Evolutionary conservation across 495 filamentous ascomycete species (phyloP).

Genomic region (Podospora fimiseda): DNA sequence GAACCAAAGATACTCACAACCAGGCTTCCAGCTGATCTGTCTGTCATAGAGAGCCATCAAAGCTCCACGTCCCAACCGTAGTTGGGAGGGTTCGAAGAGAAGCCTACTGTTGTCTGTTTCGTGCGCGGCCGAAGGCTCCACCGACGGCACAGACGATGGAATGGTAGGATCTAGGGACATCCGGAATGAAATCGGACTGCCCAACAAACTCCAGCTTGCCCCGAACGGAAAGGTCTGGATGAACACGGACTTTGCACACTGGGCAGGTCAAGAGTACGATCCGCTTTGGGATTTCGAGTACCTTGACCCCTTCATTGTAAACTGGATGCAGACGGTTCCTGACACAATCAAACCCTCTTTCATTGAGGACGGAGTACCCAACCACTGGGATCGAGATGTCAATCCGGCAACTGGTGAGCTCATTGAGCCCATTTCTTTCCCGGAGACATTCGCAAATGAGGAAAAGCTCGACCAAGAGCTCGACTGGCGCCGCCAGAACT

Average conservation of each 20-base stretch:
- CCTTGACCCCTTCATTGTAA: conserved; percentile 4
- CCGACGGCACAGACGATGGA: conserved; percentile 10
- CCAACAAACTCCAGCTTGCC: conserved; percentile 1
- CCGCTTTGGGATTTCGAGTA: not conserved
- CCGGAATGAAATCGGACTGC: conserved; percentile 14
- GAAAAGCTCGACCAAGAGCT: not conserved
- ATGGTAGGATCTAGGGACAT: conserved; percentile 8
- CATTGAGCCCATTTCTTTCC: conserved; percentile 19
- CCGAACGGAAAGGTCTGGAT: not conserved
- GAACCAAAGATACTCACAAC: no score
- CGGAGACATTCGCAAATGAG: conserved; percentile 13
- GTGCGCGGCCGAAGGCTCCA: not conserved
- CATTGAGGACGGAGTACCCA: not conserved
- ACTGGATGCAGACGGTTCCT: conserved; percentile 8
- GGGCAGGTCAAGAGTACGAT: conserved; percentile 10
- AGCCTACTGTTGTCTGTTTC: conserved; percentile 8
- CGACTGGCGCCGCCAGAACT: conserved; percentile 17
- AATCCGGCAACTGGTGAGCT: conserved; percentile 26
- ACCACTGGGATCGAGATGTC: conserved; percentile 27
- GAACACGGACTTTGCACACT: not conserved
- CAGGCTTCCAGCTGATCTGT: not conserved
- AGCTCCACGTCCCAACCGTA: conserved; percentile 10
- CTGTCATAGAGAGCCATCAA: not conserved
- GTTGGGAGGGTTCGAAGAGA: conserved; percentile 7
- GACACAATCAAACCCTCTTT: conserved; percentile 12